Percentiles rank a stretch among this genome's conserved stretches.
Evolutionary conservation across 1,284 basidiomycete species (phyloP).

Genomic region (Tilletia horrida): DNA sequence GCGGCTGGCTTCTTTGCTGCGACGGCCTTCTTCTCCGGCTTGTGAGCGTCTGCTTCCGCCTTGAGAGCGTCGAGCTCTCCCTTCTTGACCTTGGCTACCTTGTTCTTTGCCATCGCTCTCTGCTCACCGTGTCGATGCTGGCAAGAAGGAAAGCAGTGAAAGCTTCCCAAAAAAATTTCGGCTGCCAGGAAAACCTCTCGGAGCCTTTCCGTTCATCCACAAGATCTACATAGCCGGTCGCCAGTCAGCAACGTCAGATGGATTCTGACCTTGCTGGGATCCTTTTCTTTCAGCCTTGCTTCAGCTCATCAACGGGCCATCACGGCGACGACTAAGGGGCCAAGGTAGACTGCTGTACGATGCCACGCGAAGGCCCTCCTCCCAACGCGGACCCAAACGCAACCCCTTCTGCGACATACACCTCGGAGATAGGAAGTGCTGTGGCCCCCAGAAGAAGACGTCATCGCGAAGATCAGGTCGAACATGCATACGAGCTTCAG

Average conservation of each 20-base stretch:
- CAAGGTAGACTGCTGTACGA: not conserved
- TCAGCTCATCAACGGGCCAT: not conserved
- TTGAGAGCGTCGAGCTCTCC: not conserved
- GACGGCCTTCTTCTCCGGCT: not conserved
- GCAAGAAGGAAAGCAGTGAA: not conserved
- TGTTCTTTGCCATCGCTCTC: not conserved
- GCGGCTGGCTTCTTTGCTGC: not conserved
- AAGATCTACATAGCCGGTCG: no score
- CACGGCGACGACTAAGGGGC: not conserved
- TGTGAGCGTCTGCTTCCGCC: not conserved
- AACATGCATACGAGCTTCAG: slow-evolving; percentile 43
- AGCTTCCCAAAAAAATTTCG: slow-evolving; percentile 5
- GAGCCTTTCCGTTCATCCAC: not conserved
- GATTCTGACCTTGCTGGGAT: no score
- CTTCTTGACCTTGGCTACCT: not conserved
- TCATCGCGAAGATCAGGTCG: slow-evolving; percentile 42
- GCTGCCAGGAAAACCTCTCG: not conserved
- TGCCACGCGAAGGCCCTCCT: slow-evolving; percentile 7
- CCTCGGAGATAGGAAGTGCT: slow-evolving; percentile 13
- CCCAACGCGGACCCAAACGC: slow-evolving; percentile 6
- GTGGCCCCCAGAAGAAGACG: slow-evolving; percentile 27
- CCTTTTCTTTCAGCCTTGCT: no score
- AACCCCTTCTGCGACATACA: slow-evolving; percentile 11
- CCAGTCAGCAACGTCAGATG: no score
- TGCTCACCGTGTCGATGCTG: not conserved